Evolutionary conservation across 2,329 filamentous ascomycete species (phyloP), one percentile per base, ranked within the genome.

Genomic region (Fusarium xylarioides): DNA sequence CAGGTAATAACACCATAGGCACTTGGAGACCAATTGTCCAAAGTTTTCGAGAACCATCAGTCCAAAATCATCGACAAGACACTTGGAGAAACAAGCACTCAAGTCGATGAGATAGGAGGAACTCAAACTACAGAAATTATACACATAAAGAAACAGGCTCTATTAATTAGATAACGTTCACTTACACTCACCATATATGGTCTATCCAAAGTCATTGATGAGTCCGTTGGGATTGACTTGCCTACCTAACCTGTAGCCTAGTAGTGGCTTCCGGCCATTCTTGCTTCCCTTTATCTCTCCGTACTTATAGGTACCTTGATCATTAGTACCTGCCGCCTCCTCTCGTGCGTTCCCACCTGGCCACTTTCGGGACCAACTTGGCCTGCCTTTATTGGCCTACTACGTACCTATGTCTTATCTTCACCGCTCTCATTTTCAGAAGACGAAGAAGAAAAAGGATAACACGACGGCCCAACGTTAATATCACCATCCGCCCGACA

Each of bases 401-500:
- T 28, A 28, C 26, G 26, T 28, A n/a, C n/a, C n/a, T n/a, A 37
- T 28, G 55, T 47, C 26, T 42, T 38, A n/a, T 23, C 43, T 47
- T 68, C 66, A 73, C 71, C 71, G 71, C 68, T 55, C 55, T 50
- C 44, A 26, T 53, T 34, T 44, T 26, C 23, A 40, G 43, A 30
- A 47, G 52, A 54, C 35, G 10, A 54, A 54, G 19, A 71, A 58
- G n/a, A 23, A 67, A 58, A 52, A 69, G 57, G 28, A 52, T 43
- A 44, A 46, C 35, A 59, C 55, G 32, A 52, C 53, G 21, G 50
- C 53, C 60, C 63, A 67, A 68, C 43, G 64, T 62, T 57, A 61
- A 74, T 34, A 68, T 52, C 32, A 34, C 37, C 55, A 68, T 59
- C 44, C 67, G 62, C 71, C 71, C 37, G 63, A 74, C 71, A 65